Base-by-base conservation (phyloP, 2,329 filamentous ascomycete species). In the Didymosphaeria variabile region DNA sequence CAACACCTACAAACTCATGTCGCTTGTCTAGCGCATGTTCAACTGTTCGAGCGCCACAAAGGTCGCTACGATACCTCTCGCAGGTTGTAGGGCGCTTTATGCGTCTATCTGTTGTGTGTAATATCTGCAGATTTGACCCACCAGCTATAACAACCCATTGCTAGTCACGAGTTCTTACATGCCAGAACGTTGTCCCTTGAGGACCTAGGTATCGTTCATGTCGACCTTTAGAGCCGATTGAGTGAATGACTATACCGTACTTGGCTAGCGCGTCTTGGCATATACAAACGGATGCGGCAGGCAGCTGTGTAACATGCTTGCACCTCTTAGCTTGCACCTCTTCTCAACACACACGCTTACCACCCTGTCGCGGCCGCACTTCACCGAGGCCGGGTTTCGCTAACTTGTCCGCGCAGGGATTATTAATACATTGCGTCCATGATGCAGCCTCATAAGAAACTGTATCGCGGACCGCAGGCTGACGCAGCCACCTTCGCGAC, bases 401-500 rank as follows among this genome's bases (percentile, higher is more conserved):
- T 23, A 21, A 23, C 9, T n/a, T 19, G 19, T 17, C 45, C 31
- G 13, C 7, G 7, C 19, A 21, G 17, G 31, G 31, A 29, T 34
- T 34, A 19, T 21, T 8, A 51, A 17, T 13, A 12, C 8, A 51
- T 51, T 15, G 8, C n/a, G 12, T 32, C 45, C 12, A 31, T 7
- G 8, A 34, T 46, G 40, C 26, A 26, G 29, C 12, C 42, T 26
- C 13, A 31, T 17, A 45, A 46, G 29, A 55, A 46, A 26, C 5
- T 5, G 19, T 31, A 23, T 34, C 42, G 29, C 29, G 31, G 13
- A 13, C 19, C 26, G 15, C 29, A 36, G 29, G 13, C 64, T 7
- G 67, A 68, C 29, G 32, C 26, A 0, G n/a, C 62, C 29, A 67
- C 67, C 1, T 68, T 68, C 49, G 32, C 47, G 4, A 58, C 64